Evolutionary conservation across 2,329 filamentous ascomycete genomes (phyloP).

Genomic region (Pestalotiopsis sp.): DNA sequence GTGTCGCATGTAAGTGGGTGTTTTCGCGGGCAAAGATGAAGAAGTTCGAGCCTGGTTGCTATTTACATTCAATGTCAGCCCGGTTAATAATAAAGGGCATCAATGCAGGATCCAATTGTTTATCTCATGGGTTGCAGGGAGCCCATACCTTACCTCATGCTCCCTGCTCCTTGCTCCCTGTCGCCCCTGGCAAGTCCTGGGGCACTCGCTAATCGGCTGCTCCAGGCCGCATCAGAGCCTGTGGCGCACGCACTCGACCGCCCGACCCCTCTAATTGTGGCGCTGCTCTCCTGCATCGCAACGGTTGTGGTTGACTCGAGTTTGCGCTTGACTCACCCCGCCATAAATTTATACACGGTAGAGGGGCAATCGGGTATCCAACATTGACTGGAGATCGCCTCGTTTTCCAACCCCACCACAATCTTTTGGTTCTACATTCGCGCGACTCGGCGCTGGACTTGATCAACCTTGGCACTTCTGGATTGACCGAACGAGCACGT

Average conservation of each 20-base stretch:
- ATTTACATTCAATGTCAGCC: constrained; percentile 9
- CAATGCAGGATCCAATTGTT: constrained; percentile 11
- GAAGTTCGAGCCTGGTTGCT: constrained; percentile 11
- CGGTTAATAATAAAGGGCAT: constrained; percentile 1
- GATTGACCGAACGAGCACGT: neutral
- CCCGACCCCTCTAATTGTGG: constrained; percentile 15
- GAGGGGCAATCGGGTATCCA: constrained; percentile 5
- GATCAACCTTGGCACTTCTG: neutral
- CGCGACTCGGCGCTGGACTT: neutral
- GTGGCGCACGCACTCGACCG: neutral
- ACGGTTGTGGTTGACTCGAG: neutral
- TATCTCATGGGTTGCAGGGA: constrained; percentile 8
- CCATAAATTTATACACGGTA: constrained; percentile 17
- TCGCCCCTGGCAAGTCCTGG: neutral
- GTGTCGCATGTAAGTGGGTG: neutral
- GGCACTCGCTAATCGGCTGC: neutral
- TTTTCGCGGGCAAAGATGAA: neutral
- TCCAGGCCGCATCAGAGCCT: neutral
- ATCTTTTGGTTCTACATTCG: neutral
- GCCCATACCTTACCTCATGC: constrained; percentile 2
- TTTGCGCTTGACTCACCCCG: constrained; percentile 20
- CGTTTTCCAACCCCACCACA: neutral
- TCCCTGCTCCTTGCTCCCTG: neutral
- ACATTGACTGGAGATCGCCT: constrained; percentile 1
- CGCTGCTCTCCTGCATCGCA: neutral